These are phyloP conservation scores for Citrus mangshanensis DNA, from an alignment of 345 rosid genomes.

Conservation along the genomic window DNA sequence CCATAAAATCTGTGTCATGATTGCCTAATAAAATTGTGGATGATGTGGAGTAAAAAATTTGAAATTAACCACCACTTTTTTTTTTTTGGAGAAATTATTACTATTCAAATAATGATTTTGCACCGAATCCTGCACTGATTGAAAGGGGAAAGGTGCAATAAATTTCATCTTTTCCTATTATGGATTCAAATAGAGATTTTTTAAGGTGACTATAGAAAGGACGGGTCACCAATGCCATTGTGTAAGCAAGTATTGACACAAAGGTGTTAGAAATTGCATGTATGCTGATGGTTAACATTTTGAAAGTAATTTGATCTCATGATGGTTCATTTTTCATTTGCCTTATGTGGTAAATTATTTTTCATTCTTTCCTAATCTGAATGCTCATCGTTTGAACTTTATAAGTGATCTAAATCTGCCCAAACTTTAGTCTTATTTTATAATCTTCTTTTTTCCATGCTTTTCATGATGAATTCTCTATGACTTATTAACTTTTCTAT, in stretches of 20 bases:
- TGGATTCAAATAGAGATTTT: neutral
- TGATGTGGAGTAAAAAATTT: neutral
- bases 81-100: neutral
- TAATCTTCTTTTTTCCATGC: neutral
- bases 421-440: neutral
- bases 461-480: conserved; percentile 19
- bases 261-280: neutral
- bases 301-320: neutral
- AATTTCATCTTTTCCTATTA: neutral
- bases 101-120: neutral
- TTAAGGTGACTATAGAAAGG: neutral
- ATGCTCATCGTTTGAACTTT: neutral
- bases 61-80: no score
- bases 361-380: neutral
- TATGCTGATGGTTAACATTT: neutral
- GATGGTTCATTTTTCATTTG: neutral
- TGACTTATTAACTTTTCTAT: conserved; percentile 47
- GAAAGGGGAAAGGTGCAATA: neutral
- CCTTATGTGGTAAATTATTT: neutral
- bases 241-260: neutral
- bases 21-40: neutral
- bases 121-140: neutral
- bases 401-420: neutral
- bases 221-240: neutral
- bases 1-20: neutral